phyloP scores from a whole-genome alignment of 345 rosid genomes.

The Acer campestre region DNA sequence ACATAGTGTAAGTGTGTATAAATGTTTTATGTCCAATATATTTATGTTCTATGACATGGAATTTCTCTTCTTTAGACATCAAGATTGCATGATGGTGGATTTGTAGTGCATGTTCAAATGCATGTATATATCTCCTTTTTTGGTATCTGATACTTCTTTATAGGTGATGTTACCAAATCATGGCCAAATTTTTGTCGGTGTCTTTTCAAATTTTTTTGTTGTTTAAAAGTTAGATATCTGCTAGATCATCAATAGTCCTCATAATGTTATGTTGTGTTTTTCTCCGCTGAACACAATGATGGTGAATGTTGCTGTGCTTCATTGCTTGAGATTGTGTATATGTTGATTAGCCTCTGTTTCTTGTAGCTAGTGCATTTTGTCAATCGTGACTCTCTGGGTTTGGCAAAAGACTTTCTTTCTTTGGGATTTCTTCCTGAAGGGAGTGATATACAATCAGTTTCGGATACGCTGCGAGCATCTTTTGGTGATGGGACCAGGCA shows the following conservation, averaged over 20 bases:
- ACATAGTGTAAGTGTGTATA: too few species aligned
- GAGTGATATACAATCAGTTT: constrained; percentile 70
- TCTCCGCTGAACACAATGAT: constrained; percentile 6
- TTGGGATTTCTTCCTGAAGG: constrained; percentile 99
- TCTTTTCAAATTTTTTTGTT: neutral
- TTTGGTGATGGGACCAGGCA: constrained; percentile 67
- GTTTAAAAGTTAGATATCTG: neutral
- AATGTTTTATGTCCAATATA: neutral
- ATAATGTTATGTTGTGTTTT: constrained; percentile 9
- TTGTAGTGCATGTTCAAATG: neutral
- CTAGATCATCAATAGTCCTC: neutral
- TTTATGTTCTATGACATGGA: neutral
- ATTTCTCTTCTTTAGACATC: neutral
- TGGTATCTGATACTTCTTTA: neutral
- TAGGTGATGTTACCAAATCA: neutral
- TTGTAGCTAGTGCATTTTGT: constrained; percentile 98
- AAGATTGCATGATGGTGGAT: constrained; percentile 3
- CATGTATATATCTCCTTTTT: neutral
- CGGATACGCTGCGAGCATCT: constrained; percentile 76
- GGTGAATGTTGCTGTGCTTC: constrained; percentile 22
- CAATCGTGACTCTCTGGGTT: constrained; percentile 95
- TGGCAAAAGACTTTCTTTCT: constrained; percentile 98
- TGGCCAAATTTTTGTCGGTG: neutral
- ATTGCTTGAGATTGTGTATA: constrained; percentile 20
- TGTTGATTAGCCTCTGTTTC: constrained; percentile 37